Percentiles rank a stretch among this genome's conserved stretches.
phyloP scores from a whole-genome alignment of 805 yeast species.

The baker's yeast (Saccharomyces cerevisiae) region DNA sequence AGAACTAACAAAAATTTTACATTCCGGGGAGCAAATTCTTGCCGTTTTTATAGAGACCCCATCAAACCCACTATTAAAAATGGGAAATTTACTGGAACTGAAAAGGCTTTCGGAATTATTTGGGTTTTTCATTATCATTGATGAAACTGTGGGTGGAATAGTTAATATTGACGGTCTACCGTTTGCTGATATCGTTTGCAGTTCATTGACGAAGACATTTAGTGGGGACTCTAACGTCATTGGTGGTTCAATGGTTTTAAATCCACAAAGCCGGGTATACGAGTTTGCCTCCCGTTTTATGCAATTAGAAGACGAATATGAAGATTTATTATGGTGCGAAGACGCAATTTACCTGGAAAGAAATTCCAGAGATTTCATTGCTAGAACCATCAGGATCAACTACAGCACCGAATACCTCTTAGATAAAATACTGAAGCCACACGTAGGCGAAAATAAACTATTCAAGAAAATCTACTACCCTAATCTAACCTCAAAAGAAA shows the following conservation, averaged over 20 bases:
- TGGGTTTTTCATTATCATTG: conserved; percentile 71
- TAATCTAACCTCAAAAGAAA: conserved; percentile 33
- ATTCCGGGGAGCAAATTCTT: conserved; percentile 51
- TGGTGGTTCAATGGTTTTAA: conserved; percentile 85
- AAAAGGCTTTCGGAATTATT: conserved; percentile 56
- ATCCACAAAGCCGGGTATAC: conserved; percentile 50
- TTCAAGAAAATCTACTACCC: conserved; percentile 69
- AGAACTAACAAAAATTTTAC: conserved; percentile 52
- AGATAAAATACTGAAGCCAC: conserved; percentile 37
- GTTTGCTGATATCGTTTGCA: conserved; percentile 73
- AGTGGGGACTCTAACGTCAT: conserved; percentile 91
- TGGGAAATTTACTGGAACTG: conserved; percentile 65
- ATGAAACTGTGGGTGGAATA: conserved; percentile 90
- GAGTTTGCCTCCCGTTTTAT: conserved; percentile 27
- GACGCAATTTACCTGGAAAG: conserved; percentile 87
- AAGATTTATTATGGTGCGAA: conserved; percentile 79
- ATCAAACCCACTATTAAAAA: conserved; percentile 77
- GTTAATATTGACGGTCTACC: conserved; percentile 71
- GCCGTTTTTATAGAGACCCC: conserved; percentile 88
- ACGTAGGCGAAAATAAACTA: conserved; percentile 30
- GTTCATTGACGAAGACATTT: conserved; percentile 83
- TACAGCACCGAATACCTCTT: conserved; percentile 46
- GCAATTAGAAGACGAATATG: conserved; percentile 44
- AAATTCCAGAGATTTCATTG: conserved; percentile 78
- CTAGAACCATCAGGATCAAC: conserved; percentile 47